A percentile compares a stretch with the other conserved stretches of the same genome.
Conservation (phyloP, 768 basidiomycete genomes). For the Leccinellum luteum region DNA sequence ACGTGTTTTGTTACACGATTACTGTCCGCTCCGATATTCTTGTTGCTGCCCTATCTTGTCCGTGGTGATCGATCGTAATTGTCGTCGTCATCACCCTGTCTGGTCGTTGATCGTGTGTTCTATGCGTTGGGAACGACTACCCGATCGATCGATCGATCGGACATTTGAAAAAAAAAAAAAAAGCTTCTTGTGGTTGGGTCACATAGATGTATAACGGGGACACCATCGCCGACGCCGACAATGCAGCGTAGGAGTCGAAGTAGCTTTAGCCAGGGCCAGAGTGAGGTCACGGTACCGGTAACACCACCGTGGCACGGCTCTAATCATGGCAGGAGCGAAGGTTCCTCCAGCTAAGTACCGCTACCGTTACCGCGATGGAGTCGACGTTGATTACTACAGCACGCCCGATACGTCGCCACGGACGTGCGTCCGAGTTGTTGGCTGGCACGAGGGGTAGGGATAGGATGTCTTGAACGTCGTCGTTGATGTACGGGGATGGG, state of each 20-base stretch:
- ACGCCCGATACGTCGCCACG: slow-evolving; percentile 24
- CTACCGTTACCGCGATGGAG: neutral
- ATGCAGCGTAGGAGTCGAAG: neutral
- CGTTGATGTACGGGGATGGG: neutral
- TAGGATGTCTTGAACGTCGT: slow-evolving; percentile 1
- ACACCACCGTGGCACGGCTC: neutral
- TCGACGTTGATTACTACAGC: slow-evolving; percentile 18
- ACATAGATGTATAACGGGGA: neutral
- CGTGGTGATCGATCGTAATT: too few relatives aligned
- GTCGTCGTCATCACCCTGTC: too few relatives aligned
- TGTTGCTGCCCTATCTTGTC: too few relatives aligned
- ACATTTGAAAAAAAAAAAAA: neutral
- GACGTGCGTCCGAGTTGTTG: slow-evolving; percentile 5
- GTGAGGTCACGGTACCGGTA: neutral
- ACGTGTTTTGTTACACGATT: too few relatives aligned
- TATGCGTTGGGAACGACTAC: too few relatives aligned
- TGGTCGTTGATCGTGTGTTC: too few relatives aligned
- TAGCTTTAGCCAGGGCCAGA: neutral
- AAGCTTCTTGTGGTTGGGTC: neutral
- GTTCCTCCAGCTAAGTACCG: neutral
- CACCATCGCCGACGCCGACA: neutral
- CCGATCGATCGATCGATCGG: neutral
- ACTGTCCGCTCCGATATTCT: too few relatives aligned
- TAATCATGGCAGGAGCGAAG: neutral
- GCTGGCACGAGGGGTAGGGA: neutral